Conservation (phyloP, 2,329 filamentous ascomycete genomes). For the Pyrenophora teres region DNA sequence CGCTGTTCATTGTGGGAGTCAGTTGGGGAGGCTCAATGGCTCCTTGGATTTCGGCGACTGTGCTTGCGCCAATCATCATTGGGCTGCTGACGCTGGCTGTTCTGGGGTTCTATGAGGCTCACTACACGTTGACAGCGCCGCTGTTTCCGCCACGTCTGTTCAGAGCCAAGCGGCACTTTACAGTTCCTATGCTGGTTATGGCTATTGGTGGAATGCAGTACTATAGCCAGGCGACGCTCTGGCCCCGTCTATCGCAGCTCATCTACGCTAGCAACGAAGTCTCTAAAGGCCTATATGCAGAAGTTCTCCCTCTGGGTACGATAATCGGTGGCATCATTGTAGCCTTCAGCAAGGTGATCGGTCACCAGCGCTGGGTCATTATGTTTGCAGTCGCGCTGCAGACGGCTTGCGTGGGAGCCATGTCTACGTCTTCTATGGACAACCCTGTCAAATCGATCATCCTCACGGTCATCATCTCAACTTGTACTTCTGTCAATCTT, state of each 20-base stretch:
- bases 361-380: slow-evolving; percentile 37
- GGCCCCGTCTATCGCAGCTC: slow-evolving; percentile 33
- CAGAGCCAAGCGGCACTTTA: slow-evolving; percentile 34
- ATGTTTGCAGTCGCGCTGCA: slow-evolving; percentile 33
- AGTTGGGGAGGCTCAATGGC: slow-evolving; percentile 34
- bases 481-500: slow-evolving; percentile 35
- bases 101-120: slow-evolving; percentile 37
- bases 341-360: slow-evolving; percentile 34
- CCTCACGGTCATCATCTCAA: slow-evolving; percentile 35
- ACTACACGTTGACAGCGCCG: slow-evolving; percentile 28
- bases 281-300: slow-evolving; percentile 34
- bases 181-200: slow-evolving; percentile 39
- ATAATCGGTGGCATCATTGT: slow-evolving; percentile 38
- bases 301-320: slow-evolving; percentile 33
- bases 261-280: slow-evolving; percentile 37
- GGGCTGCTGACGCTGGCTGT: slow-evolving; percentile 31
- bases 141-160: slow-evolving; percentile 39
- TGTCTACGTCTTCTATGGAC: slow-evolving; percentile 32
- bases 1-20: slow-evolving; percentile 39
- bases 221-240: slow-evolving; percentile 38
- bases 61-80: slow-evolving; percentile 32
- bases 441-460: slow-evolving; percentile 34
- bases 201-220: slow-evolving; percentile 40
- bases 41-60: slow-evolving; percentile 31
- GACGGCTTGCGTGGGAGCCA: slow-evolving; percentile 35